Evolutionary conservation across 768 basidiomycete genomes (phyloP), one percentile per base, ranked within the genome.

Genomic region (Russula virescens): DNA sequence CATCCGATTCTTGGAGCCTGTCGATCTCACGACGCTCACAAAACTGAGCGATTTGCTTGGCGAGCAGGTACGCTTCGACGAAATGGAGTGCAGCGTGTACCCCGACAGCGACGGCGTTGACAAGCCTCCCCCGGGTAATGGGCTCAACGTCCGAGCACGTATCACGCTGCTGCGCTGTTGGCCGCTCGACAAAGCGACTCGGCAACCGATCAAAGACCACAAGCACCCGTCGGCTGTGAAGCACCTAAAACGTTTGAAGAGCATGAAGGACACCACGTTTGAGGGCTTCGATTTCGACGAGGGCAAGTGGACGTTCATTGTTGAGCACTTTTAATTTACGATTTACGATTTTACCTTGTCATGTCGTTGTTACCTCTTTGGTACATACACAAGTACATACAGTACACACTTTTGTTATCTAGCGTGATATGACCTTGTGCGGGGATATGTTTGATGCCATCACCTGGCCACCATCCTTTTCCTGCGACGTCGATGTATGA

Each of bases 1-100:
- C 73, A 87, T 98, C 65, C 76, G 82, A 73, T 82, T 96, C 86
- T 77, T 82, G 73, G 79, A 91, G 75, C 78, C 89, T 66, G 75
- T 91, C 38, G 94, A 98, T 71, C 82, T 99, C 61, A 97, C 94
- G 26, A 86, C 88, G 25, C 77, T 96, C 52, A 77, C 85, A 18
- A 88, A 87, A 70, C 81, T 98, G 43, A 83, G 85, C 8, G 85
- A 87, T 43, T 83, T 99, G 35, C 79, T 94, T 5, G 96, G 94
- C n/a, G 85, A 87, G 60, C 81, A 94, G 62, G 83, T 98, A 26
- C 81, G 87, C 50, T 95, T 99, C 72, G 88, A 91, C 63, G 87
- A 93, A 72, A 91, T 90, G 78, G 93, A 95, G 72, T 91, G 92
- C 70, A 88, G 85, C 52, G 94, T 98, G 42, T 98, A 99, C 73